Evolutionary conservation across 768 basidiomycete genomes (phyloP), one percentile per base, ranked within the genome.

Genomic region (Pleurotus pulmonarius): DNA sequence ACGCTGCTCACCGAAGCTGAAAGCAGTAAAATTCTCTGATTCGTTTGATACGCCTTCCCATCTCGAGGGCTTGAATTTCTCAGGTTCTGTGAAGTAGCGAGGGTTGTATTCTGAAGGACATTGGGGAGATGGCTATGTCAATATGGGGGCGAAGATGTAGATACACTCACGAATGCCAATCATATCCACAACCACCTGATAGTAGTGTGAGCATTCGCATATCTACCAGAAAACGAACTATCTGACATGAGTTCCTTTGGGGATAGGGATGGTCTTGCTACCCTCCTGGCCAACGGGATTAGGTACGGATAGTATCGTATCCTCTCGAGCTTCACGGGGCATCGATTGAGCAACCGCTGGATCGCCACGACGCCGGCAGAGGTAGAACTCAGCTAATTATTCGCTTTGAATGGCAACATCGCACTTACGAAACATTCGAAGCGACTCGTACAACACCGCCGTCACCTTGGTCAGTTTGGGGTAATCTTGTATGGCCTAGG

Each of bases 361-460:
- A 34, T 34, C 29, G 29, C 29, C 29, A 34, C 3, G 29, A 34
- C 29, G 7, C 29, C 29, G 29, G 29, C 29, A 34, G 29, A 34
- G 8, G 9, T 34, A 34, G 8, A 34, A 34, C 29, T 34, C 29
- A 34, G 29, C 9, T 11, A 34, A 9, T 9, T 11, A 34, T 34
- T 9, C 9, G 29, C 29, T 34, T 34, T 9, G 9, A 34, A 34
- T 2, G 29, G 8, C 9, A 34, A 34, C 29, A 34, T 8, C 9
- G 29, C 4, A 70, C 78, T 60, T 61, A 81, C 77, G 78, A 64
- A 76, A 77, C 65, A 81, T 61, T 29, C 78, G 66, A 41, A 77
- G 55, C 16, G 74, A 69, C 62, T 80, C 79, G 55, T 73, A 75
- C 56, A 80, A 78, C 0, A 64, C 70, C 15, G 75, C 72, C 22